A percentile compares a stretch with the other conserved stretches of the same genome.
Evolutionary conservation across 75 land plant genomes (phyloP).

Genomic region (Ceratopteris richardii): DNA sequence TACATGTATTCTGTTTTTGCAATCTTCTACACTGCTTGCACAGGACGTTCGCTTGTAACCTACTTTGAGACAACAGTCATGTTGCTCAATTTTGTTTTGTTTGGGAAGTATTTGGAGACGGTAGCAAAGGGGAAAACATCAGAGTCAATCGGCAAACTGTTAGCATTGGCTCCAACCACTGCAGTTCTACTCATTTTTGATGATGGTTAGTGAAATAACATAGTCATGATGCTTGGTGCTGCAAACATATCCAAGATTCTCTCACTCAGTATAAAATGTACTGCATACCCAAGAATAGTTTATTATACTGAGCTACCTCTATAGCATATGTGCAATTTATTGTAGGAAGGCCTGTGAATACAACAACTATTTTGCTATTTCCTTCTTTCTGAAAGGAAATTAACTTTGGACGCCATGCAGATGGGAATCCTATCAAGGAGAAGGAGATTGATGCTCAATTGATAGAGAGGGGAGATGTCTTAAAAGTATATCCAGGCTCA

Average conservation of each 20-base stretch:
- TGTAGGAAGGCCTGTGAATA: no score
- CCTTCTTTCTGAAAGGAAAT: no score
- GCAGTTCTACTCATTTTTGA: conserved; percentile 60
- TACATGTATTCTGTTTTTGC: conserved; percentile 85
- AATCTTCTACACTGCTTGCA: conserved; percentile 66
- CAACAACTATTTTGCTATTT: no score
- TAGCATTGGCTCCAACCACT: conserved; percentile 85
- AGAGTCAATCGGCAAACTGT: conserved; percentile 82
- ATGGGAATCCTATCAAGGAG: conserved; percentile 44
- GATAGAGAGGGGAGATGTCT: conserved; percentile 69
- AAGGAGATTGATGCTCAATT: conserved; percentile 76
- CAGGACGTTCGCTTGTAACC: conserved; percentile 58
- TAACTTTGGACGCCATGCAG: conserved; percentile 13
- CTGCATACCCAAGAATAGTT: no score
- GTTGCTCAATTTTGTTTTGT: conserved; percentile 82
- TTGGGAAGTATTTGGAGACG: conserved; percentile 87
- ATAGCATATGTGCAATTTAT: neutral
- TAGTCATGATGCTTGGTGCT: no score
- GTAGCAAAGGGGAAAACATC: conserved; percentile 94
- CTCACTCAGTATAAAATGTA: no score
- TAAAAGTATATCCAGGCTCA: conserved; percentile 89
- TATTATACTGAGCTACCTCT: no score
- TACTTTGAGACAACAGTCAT: conserved; percentile 96
- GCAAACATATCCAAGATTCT: no score
- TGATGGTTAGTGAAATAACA: conserved; percentile 43